Conservation (phyloP, 306 rosid genomes). For the Prunus davidiana region DNA sequence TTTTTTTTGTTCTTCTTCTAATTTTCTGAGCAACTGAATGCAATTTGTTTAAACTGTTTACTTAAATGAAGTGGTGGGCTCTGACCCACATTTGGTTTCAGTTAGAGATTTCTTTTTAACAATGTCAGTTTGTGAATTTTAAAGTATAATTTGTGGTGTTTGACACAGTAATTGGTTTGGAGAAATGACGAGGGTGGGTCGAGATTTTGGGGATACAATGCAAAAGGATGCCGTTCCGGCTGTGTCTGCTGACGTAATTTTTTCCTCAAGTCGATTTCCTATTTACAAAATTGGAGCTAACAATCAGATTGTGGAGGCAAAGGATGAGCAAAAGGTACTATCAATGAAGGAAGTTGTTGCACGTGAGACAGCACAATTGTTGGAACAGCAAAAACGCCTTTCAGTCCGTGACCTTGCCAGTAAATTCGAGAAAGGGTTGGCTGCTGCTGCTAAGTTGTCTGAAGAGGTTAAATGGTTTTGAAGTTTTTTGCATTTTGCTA, state of each 20-base stretch:
- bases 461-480: constrained; percentile 59
- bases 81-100: background rate
- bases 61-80: background rate
- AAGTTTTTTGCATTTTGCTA: background rate
- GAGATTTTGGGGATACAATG: constrained; percentile 72
- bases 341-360: constrained; percentile 93
- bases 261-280: constrained; percentile 81
- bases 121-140: background rate
- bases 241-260: constrained; percentile 75
- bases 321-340: constrained; percentile 59
- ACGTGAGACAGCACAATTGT: constrained; percentile 80
- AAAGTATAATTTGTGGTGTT: constrained; percentile 27
- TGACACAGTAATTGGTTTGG: constrained; percentile 36
- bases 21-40: constrained; percentile 7
- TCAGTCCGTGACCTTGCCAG: constrained; percentile 86
- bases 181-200: constrained; percentile 73
- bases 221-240: constrained; percentile 57
- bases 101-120: background rate
- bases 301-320: constrained; percentile 71
- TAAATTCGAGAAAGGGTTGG: constrained; percentile 92
- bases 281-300: constrained; percentile 74
- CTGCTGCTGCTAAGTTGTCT: constrained; percentile 94
- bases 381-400: constrained; percentile 91
- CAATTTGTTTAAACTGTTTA: background rate
- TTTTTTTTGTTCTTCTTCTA: background rate